These are phyloP conservation scores for Endogone sp. DNA, from an alignment of 192 early-diverging fungal genomes.

Conservation along the genomic window DNA sequence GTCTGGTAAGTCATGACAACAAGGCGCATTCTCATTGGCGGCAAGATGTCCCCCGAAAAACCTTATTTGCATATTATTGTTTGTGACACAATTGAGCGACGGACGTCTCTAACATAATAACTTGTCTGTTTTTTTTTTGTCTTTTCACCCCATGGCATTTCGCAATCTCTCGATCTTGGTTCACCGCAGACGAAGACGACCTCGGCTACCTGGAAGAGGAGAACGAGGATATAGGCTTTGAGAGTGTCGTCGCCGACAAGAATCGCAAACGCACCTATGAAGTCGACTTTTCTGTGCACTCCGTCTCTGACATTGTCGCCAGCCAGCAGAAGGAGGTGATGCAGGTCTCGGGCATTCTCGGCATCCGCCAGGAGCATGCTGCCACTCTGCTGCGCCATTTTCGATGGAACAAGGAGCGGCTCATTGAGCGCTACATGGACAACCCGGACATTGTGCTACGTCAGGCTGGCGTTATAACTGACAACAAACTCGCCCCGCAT, in stretches of 20 bases:
- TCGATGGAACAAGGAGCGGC: conserved; percentile 82
- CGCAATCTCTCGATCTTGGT: neutral
- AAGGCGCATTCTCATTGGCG: neutral
- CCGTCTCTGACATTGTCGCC: conserved; percentile 50
- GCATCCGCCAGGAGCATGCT: conserved; percentile 54
- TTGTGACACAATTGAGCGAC: no score
- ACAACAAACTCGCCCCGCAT: conserved; percentile 33
- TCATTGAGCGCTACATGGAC: conserved; percentile 80
- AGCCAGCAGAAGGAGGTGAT: conserved; percentile 62
- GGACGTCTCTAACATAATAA: no score
- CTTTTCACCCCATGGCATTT: conserved; percentile 6
- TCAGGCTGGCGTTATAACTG: conserved; percentile 68
- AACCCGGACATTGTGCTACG: conserved; percentile 54
- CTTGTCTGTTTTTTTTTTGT: no score
- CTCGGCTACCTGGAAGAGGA: conserved; percentile 42
- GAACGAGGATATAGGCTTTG: conserved; percentile 53
- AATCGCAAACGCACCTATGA: conserved; percentile 63
- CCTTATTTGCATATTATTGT: no score
- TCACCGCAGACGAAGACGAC: conserved; percentile 21
- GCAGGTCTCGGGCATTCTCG: conserved; percentile 74
- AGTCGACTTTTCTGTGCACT: conserved; percentile 69
- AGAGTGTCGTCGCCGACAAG: conserved; percentile 52
- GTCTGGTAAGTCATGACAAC: conserved; percentile 13
- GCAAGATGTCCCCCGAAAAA: neutral
- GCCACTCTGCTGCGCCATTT: conserved; percentile 75